Base-by-base conservation (phyloP, 495 filamentous ascomycete species). In the Lindgomyces ingoldianus region DNA sequence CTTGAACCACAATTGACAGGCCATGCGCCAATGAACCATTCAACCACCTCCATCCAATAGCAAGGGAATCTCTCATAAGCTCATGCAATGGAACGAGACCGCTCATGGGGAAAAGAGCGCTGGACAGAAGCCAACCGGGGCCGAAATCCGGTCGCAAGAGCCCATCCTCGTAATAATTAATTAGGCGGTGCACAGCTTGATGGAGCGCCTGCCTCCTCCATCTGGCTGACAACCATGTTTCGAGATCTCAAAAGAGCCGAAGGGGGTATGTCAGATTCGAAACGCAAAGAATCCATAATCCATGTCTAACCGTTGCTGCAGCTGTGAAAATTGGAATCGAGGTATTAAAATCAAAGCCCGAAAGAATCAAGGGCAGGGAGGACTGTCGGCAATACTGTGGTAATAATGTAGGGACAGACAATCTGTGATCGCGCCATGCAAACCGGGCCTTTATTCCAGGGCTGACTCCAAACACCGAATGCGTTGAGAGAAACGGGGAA, bases 141-240 rank as follows among this genome's bases (percentile, higher is more conserved):
- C 64, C 49, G 27, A 56, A 51, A 50, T 51, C 27, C 56, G 57
- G 24, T 42, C 42, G 16, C 0, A 21, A 30, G 19, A 33, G n/a
- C 4, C 26, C 46, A 14, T 4, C 10, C n/a, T 25, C 22, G 25
- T 39, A 36, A 48, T 22, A 55, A 1, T 57, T 53, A n/a, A 57
- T 64, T 64, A 48, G 55, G 57, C 41, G 57, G 57, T 48, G 58
- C 53, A 46, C 50, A 63, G 54, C 63, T 51, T 55, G 61, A 69
- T 65, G 69, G 53, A 71, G 69, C 69, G 69, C 65, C 69, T 69
- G 69, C 69, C 69, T 71, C 65, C 69, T 69, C 65, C 69, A 68
- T 62, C 65, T 27, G 6, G 61, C 55, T 24, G 45, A 26, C 25
- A 61, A 41, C 61, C 21, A 39, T 49, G n/a, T 26, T 44, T 39